A percentile compares a stretch with the other conserved stretches of the same genome.
These are phyloP conservation scores for Xylaria nigripes DNA, from an alignment of 495 filamentous ascomycete genomes.

Conservation along the genomic window DNA sequence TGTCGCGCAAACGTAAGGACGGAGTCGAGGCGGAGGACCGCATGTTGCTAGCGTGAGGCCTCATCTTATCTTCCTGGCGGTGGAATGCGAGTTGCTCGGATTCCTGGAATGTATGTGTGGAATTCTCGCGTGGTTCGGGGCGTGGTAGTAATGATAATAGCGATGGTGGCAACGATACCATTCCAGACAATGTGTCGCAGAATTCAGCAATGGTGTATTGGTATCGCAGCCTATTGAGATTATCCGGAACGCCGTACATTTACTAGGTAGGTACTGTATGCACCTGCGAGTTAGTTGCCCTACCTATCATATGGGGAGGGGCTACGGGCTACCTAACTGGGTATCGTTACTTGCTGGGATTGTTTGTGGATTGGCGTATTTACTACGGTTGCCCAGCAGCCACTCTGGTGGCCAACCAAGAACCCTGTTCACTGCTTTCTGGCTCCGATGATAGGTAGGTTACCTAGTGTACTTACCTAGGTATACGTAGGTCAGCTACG, in stretches of 20 bases:
- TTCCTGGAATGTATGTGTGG: not conserved
- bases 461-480: no score
- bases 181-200: slow-evolving; percentile 37
- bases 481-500: no score
- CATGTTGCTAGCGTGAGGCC: slow-evolving; percentile 21
- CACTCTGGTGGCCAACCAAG: no score
- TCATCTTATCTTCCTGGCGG: slow-evolving; percentile 8
- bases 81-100: slow-evolving; percentile 1
- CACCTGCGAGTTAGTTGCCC: no score
- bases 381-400: no score
- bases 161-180: slow-evolving; percentile 37
- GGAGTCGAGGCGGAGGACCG: slow-evolving; percentile 58
- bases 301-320: no score
- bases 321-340: no score
- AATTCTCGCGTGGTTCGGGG: not conserved
- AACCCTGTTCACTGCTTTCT: no score
- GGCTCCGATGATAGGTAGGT: no score
- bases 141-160: not conserved
- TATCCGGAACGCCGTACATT: slow-evolving; percentile 26
- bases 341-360: no score
- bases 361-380: no score
- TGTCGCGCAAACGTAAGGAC: slow-evolving; percentile 66
- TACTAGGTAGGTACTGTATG: not conserved
- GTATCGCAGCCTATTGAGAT: slow-evolving; percentile 13
- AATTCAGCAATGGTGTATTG: slow-evolving; percentile 33